These are phyloP conservation scores for Solanum clarkiae DNA, from an alignment of 257 asterid genomes.

Conservation along the genomic window DNA sequence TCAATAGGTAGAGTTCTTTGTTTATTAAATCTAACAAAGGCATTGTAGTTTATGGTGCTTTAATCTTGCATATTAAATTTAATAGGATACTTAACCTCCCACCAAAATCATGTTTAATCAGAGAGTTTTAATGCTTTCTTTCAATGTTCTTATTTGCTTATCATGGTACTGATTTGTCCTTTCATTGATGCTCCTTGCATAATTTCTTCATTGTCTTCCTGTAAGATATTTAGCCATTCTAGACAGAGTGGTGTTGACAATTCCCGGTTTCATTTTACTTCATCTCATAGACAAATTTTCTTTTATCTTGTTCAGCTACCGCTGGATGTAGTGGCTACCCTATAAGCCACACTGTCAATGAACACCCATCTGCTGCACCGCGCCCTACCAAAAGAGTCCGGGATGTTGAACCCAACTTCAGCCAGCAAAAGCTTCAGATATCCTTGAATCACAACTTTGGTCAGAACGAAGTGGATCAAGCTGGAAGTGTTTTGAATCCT, in stretches of 20 bases:
- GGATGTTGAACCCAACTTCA: conserved; percentile 24
- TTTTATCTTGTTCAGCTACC: conserved; percentile 28
- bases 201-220: neutral
- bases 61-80: neutral
- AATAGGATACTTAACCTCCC: neutral
- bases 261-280: neutral
- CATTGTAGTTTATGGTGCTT: neutral
- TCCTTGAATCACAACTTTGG: conserved; percentile 31
- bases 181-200: neutral
- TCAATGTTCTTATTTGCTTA: neutral
- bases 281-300: neutral
- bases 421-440: conserved; percentile 44
- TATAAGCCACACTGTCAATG: conserved; percentile 17
- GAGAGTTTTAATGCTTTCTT: neutral
- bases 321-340: conserved; percentile 32
- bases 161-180: neutral
- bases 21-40: neutral
- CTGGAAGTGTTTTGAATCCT: conserved; percentile 36
- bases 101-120: neutral
- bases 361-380: conserved; percentile 18
- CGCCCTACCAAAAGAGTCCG: conserved; percentile 26
- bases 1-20: neutral
- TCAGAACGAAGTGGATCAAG: conserved; percentile 21
- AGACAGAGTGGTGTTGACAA: neutral
- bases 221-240: neutral